Base-by-base conservation (phyloP, 2,329 filamentous ascomycete species). In the Aspergillus floridensis region DNA sequence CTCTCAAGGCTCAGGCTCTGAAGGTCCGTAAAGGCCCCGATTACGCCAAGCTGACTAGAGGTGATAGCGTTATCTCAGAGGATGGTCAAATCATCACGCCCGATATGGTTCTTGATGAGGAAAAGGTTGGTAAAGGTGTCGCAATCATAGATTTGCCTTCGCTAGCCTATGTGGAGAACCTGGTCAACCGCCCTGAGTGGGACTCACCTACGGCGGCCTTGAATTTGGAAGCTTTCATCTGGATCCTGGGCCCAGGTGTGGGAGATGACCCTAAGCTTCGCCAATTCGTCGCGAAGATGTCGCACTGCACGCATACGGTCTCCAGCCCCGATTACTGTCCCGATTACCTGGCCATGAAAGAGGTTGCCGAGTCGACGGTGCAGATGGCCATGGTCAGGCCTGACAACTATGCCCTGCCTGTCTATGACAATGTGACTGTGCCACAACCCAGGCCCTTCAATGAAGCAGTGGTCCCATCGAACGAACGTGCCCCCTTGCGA, bases 141-240 rank as follows among this genome's bases (percentile, higher is more conserved):
- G 89, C 90, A 8, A 81, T 99, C 7, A 80, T 96, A 46, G 93
- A 98, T 66, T 74, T 99, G 7, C 91, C 92, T 1, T 84, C 87
- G 14, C 62, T 73, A 1, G 84, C 86, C 7, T 93, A 95, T 68
- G 78, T 98, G 26, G 85, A 88, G 12, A 76, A 83, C 5, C 81
- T 97, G 55, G 68, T 96, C 48, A 78, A 80, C 38, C 84, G 91
- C 32, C 82, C 87, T 3, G 93, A 97, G 73, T 93, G 90, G 87
- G 78, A 81, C 19, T 84, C 84, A 41, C 68, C 79, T 11, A 78
- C 84, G 31, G 78, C 96, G 35, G 91, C 91, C 81, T 79, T 80
- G 6, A 84, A 88, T 52, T 74, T 97, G 49, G 79, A 82, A 49
- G 82, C 83, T 46, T 84, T 96, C 52, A 84, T 95, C 66, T 99